phyloP scores from a whole-genome alignment of 2,329 filamentous ascomycete species.

The Phialemoniopsis sp. region DNA sequence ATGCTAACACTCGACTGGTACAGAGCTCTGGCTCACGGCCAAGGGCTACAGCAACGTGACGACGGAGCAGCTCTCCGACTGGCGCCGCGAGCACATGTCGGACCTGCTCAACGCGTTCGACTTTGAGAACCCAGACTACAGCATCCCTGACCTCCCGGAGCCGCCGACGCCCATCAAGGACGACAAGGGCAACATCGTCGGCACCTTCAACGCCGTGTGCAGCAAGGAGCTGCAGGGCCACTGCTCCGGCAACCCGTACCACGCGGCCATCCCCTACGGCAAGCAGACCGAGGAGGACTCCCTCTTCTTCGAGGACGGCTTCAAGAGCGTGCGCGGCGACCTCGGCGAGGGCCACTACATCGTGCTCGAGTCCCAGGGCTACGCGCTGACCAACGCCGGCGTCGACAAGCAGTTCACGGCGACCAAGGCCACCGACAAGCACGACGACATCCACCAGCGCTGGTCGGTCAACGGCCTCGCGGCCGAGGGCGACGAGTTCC shows the following conservation, averaged over 20 bases:
- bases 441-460: slow-evolving; percentile 36
- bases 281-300: slow-evolving; percentile 28
- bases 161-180: slow-evolving; percentile 36
- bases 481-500: slow-evolving; percentile 18
- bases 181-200: slow-evolving; percentile 34
- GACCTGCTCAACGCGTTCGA: slow-evolving; percentile 18
- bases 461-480: slow-evolving; percentile 41
- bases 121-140: slow-evolving; percentile 36
- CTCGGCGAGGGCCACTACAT: slow-evolving; percentile 52
- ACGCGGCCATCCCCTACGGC: slow-evolving; percentile 38
- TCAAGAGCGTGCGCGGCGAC: slow-evolving; percentile 45
- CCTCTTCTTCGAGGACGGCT: slow-evolving; percentile 44
- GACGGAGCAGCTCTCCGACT: slow-evolving; percentile 14
- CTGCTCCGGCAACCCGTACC: slow-evolving; percentile 9
- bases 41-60: slow-evolving; percentile 21
- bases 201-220: slow-evolving; percentile 33
- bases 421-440: slow-evolving; percentile 20
- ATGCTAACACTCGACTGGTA: not conserved
- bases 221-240: slow-evolving; percentile 27
- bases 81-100: slow-evolving; percentile 17
- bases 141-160: slow-evolving; percentile 39
- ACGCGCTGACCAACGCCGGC: slow-evolving; percentile 31
- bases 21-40: slow-evolving; percentile 15
- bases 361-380: slow-evolving; percentile 41
- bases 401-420: slow-evolving; percentile 11